Conservation (phyloP, 495 filamentous ascomycete species). For the Xylaria intraflava region DNA sequence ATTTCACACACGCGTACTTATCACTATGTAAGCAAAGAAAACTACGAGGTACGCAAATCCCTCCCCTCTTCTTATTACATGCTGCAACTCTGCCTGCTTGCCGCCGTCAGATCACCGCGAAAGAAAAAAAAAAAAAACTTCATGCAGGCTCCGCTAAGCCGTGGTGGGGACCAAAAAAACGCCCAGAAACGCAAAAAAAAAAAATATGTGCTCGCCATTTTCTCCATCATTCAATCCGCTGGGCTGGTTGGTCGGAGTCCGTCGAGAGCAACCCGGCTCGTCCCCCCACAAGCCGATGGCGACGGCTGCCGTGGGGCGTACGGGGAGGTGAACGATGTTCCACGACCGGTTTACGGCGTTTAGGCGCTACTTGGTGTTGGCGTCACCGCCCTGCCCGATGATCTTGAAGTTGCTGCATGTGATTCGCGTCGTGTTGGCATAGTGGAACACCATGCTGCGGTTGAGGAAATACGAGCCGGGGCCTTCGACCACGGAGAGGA, state of each 20-base stretch:
- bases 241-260: background rate
- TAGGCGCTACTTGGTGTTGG: background rate
- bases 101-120: no score
- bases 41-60: background rate
- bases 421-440: constrained; percentile 61
- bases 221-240: constrained; percentile 4
- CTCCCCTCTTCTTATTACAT: background rate
- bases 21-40: background rate
- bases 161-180: no score
- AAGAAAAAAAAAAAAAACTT: no score
- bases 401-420: constrained; percentile 62
- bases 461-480: constrained; percentile 68
- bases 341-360: background rate
- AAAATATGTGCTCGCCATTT: constrained; percentile 2
- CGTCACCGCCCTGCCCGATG: constrained; percentile 10
- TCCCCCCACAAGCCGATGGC: constrained; percentile 17
- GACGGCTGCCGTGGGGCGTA: constrained; percentile 15
- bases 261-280: no score
- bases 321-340: background rate
- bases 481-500: constrained; percentile 52
- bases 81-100: background rate
- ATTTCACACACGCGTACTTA: background rate
- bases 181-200: background rate
- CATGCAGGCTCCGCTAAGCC: background rate
- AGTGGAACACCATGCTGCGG: constrained; percentile 71